phyloP scores from a whole-genome alignment of 805 yeast species.

The Saccharomycopsis schoenii region DNA sequence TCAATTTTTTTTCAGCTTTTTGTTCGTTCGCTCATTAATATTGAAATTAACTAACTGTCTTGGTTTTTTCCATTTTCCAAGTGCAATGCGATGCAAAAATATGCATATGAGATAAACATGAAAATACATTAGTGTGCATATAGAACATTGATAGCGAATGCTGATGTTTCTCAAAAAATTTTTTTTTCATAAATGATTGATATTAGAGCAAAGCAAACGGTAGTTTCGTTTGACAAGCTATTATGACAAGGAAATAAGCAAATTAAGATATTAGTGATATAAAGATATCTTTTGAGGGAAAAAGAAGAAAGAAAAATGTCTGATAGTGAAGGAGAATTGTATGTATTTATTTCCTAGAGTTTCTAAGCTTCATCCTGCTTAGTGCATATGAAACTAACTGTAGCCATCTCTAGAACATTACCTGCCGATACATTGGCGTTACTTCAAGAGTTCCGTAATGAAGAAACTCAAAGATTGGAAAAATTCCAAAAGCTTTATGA shows the following conservation, averaged over 20 bases:
- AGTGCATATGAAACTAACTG: background rate
- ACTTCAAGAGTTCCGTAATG: conserved; percentile 51
- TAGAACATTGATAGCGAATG: background rate
- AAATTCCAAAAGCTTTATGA: conserved; percentile 45
- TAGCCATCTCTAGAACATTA: conserved; percentile 20
- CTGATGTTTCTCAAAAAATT: background rate
- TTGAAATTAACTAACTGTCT: background rate
- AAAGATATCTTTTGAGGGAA: background rate
- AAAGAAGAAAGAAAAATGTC: background rate
- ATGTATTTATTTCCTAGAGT: background rate
- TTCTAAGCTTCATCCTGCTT: background rate
- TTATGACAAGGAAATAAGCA: background rate
- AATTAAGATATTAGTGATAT: background rate
- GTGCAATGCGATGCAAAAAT: background rate
- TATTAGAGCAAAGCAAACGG: background rate
- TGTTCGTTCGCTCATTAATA: background rate
- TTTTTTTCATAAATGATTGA: background rate
- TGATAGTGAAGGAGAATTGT: conserved; percentile 19
- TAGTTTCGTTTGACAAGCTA: no score
- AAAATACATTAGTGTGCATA: background rate
- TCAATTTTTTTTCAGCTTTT: background rate
- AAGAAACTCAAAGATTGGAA: conserved; percentile 48
- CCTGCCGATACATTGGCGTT: conserved; percentile 45
- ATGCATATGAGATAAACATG: background rate
- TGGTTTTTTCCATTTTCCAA: background rate